phyloP scores from a whole-genome alignment of 371 early-diverging fungal species.

The Thermomucor indicae-seudaticae region DNA sequence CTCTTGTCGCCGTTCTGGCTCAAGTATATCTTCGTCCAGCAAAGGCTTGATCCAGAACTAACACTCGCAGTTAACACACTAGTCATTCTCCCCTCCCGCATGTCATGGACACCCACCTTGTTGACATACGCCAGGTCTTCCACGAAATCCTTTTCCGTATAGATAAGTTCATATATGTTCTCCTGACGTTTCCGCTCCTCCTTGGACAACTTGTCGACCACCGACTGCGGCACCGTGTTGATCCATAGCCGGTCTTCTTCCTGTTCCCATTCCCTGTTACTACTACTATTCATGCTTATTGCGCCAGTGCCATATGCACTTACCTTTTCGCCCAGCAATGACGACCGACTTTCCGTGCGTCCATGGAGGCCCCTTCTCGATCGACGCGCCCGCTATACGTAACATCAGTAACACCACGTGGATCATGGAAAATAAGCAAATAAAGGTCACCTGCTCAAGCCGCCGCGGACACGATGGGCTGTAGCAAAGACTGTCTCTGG shows the following conservation, averaged over 20 bases:
- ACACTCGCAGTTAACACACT: neutral
- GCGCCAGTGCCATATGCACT: neutral
- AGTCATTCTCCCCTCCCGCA: neutral
- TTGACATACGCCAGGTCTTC: conserved; percentile 57
- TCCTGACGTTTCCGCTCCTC: conserved; percentile 89
- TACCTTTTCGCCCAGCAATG: conserved; percentile 13
- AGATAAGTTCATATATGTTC: conserved; percentile 87
- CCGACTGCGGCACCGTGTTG: conserved; percentile 59
- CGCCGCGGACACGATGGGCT: conserved; percentile 77
- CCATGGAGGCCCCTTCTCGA: too few relatives aligned
- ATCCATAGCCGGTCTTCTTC: conserved; percentile 51
- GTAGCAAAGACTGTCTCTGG: conserved; percentile 75
- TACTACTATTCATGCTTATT: neutral
- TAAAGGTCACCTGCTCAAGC: conserved; percentile 44
- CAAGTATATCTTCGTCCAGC: conserved; percentile 15
- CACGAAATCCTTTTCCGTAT: conserved; percentile 90
- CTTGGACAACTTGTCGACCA: conserved; percentile 65
- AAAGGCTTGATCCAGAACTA: conserved; percentile 77
- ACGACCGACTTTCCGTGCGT: conserved; percentile 12
- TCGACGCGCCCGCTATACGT: too few relatives aligned
- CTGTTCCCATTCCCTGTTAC: neutral
- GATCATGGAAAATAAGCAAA: neutral
- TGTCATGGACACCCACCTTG: conserved; percentile 46
- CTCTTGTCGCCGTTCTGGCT: conserved; percentile 29
- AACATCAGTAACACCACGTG: neutral